Evolutionary conservation across 1,284 basidiomycete species (phyloP), one percentile per base, ranked within the genome.

Genomic region (Malassezia arunalokei): DNA sequence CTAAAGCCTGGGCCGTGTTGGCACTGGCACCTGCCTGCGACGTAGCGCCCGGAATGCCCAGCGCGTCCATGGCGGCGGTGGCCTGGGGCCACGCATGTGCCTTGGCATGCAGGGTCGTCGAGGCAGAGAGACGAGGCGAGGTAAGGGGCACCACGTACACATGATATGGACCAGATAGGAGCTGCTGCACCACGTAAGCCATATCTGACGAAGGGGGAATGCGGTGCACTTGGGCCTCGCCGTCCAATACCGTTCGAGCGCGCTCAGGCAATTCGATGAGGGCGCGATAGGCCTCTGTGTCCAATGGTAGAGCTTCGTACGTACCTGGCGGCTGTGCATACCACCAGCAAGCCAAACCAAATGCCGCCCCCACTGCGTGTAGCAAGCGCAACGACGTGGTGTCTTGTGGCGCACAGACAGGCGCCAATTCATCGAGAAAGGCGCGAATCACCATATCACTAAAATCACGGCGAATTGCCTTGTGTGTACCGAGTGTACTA

Each of bases 181-280:
- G 37, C 43, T 31, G n/a, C 38, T 51, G 43, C 30, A 40, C 37
- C 5, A 45, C 43, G 27, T 33, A 40, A 12, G 15, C 31, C n/a
- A 55, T 47, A 33, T 55, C 53, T 1, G 53, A 47, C 3, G 47
- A 45, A n/a, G 53, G 53, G 14, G 41, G 48, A 11, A 35, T 15
- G 3, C 11, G 15, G 0, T 7, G 20, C 14, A 15, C 28, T 5
- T 12, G 6, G 14, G 15, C 12, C 7, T n/a, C 9, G 12, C 20
- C 40, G 29, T 54, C 52, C 8, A 54, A 43, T 27, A 44, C 48
- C 14, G 17, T 2, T 6, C 47, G 33, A 8, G 52, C 38, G 14
- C 35, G 42, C 48, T 54, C 52, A 5, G 51, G 48, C 3, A 50
- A 41, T 24, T 31, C 8, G 20, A 42, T 9, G 5, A 50, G 41